These are phyloP conservation scores for Delphinella strobiligena DNA, from an alignment of 2,329 filamentous ascomycete genomes.

Conservation along the genomic window DNA sequence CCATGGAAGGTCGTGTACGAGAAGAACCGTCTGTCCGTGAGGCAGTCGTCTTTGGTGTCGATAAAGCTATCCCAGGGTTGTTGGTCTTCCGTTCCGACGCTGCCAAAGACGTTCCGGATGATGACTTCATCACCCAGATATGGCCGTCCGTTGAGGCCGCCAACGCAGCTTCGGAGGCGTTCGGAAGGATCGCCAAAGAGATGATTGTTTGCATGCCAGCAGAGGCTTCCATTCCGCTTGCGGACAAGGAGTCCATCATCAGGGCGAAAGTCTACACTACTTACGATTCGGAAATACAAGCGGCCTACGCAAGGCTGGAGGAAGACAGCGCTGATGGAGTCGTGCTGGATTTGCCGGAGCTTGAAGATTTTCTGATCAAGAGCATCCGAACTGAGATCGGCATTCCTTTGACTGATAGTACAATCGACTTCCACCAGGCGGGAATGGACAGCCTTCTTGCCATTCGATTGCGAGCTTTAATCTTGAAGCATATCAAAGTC, in stretches of 20 bases:
- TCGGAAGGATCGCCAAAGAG: conserved; percentile 41
- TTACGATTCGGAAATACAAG: conserved; percentile 36
- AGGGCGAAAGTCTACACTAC: conserved; percentile 37
- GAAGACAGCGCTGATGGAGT: conserved; percentile 5
- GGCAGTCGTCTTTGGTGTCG: conserved; percentile 45
- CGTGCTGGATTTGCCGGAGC: conserved; percentile 15
- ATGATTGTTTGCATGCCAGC: conserved; percentile 38
- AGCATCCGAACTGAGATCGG: conserved; percentile 20
- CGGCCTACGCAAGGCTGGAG: conserved; percentile 26
- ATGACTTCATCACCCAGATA: conserved; percentile 36
- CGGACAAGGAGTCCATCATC: conserved; percentile 47
- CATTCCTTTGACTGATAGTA: conserved; percentile 11
- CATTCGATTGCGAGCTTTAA: conserved; percentile 41
- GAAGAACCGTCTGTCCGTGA: conserved; percentile 42
- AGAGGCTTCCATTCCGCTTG: conserved; percentile 35
- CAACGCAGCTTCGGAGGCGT: conserved; percentile 39
- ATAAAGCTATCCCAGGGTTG: conserved; percentile 39
- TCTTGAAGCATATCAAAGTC: conserved; percentile 40
- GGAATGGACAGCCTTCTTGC: conserved; percentile 49
- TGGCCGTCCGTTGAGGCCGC: conserved; percentile 39
- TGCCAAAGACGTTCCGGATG: conserved; percentile 27
- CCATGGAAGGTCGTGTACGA: conserved; percentile 42
- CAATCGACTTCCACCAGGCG: conserved; percentile 44
- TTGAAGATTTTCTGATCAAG: conserved; percentile 19
- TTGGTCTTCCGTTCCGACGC: conserved; percentile 39